These are phyloP conservation scores for Solanum virginianum DNA, from an alignment of 257 asterid species.

Conservation along the genomic window DNA sequence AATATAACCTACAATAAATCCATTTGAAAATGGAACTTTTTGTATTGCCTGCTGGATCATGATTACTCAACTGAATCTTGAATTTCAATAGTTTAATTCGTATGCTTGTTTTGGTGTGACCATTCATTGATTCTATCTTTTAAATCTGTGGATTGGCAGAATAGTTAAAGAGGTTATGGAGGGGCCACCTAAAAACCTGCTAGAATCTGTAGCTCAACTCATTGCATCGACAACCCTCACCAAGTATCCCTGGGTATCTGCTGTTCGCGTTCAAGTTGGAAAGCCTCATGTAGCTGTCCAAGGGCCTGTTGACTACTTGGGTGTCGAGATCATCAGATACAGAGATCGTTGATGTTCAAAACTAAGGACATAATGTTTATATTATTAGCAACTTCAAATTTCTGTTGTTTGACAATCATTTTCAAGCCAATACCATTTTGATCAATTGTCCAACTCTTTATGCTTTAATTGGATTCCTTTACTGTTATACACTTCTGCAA, in stretches of 20 bases:
- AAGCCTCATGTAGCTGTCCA: slow-evolving; percentile 87
- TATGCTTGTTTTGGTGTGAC: neutral
- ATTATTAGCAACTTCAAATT: neutral
- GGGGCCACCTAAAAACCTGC: slow-evolving; percentile 66
- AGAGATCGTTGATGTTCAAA: slow-evolving; percentile 3
- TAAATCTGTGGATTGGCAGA: slow-evolving; percentile 22
- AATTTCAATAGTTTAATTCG: neutral
- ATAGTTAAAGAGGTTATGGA: slow-evolving; percentile 58
- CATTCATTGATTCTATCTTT: neutral
- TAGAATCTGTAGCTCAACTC: slow-evolving; percentile 66
- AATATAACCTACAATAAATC: neutral
- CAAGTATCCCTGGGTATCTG: slow-evolving; percentile 38
- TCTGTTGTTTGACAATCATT: neutral
- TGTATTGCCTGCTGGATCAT: neutral
- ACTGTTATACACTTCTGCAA: neutral
- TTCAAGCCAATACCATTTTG: neutral
- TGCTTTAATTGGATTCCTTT: neutral
- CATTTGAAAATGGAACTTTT: neutral
- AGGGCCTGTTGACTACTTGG: slow-evolving; percentile 75
- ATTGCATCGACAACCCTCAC: slow-evolving; percentile 48
- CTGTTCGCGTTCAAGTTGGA: slow-evolving; percentile 65
- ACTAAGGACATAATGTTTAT: neutral
- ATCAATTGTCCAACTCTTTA: neutral
- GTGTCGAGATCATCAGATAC: slow-evolving; percentile 61
- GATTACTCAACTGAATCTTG: neutral